Conservation (phyloP, 108 stramenopile genomes). For the Conticribra weissflogii region DNA sequence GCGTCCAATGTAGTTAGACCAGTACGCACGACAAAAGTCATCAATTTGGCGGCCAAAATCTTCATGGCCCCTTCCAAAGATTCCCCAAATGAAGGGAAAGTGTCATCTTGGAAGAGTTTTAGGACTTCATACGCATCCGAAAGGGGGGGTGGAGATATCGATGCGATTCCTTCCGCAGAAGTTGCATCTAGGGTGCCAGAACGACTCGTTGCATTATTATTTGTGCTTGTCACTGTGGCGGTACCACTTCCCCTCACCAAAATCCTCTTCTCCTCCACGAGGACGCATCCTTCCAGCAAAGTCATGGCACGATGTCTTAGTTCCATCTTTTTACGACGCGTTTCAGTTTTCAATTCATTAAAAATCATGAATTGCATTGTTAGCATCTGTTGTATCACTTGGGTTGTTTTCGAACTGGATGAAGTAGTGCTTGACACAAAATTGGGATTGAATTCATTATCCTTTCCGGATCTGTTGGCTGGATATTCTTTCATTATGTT, state of each 20-base stretch:
- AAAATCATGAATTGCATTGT: slow-evolving; percentile 26
- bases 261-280: slow-evolving; percentile 7
- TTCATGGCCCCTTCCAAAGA: slow-evolving; percentile 34
- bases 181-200: background rate
- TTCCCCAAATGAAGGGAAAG: slow-evolving; percentile 38
- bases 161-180: background rate
- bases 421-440: no score
- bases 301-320: slow-evolving; percentile 30
- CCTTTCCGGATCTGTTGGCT: background rate
- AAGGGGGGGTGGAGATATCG: slow-evolving; percentile 25
- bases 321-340: slow-evolving; percentile 38
- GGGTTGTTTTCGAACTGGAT: background rate
- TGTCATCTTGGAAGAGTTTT: slow-evolving; percentile 11
- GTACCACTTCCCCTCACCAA: slow-evolving; percentile 24
- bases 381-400: background rate
- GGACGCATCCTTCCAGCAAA: slow-evolving; percentile 20
- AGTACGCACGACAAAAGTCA: slow-evolving; percentile 6
- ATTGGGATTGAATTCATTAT: background rate
- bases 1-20: slow-evolving; percentile 19
- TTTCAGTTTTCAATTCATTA: slow-evolving; percentile 20
- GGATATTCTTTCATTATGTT: background rate
- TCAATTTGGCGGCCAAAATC: slow-evolving; percentile 18
- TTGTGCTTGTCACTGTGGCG: background rate
- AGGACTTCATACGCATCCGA: slow-evolving; percentile 43
- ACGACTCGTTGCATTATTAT: background rate